Evolutionary conservation across 805 yeast genomes (phyloP).

Genomic region (Clavispora santaluciae): DNA sequence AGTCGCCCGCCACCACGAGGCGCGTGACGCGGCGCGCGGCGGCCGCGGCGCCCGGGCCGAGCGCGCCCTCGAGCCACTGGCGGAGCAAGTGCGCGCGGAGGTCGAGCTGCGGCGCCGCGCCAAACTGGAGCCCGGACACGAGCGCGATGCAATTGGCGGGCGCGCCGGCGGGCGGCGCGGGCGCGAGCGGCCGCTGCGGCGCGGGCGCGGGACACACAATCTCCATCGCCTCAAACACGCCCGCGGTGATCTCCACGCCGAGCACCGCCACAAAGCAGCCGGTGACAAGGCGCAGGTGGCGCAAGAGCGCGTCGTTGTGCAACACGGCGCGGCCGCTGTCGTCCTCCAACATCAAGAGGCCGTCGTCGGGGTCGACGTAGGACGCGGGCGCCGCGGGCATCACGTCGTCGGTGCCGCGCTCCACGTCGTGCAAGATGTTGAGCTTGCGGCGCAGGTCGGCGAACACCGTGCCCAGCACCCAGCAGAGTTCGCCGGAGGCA

Average conservation of each 20-base stretch:
- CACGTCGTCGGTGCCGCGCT: slow-evolving; percentile 50
- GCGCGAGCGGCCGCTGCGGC: slow-evolving; percentile 38
- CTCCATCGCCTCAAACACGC: slow-evolving; percentile 80
- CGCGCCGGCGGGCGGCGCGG: slow-evolving; percentile 6
- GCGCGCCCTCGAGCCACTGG: slow-evolving; percentile 68
- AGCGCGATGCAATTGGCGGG: slow-evolving; percentile 46
- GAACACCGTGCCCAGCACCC: slow-evolving; percentile 85
- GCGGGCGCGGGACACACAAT: slow-evolving; percentile 64
- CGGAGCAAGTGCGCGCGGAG: slow-evolving; percentile 52
- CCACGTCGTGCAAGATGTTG: slow-evolving; percentile 77
- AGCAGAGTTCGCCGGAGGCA: slow-evolving; percentile 54
- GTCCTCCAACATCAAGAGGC: slow-evolving; percentile 71
- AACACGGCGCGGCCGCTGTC: slow-evolving; percentile 83
- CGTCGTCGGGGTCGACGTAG: slow-evolving; percentile 42
- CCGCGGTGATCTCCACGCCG: slow-evolving; percentile 82
- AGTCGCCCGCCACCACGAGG: slow-evolving; percentile 71
- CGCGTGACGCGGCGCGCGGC: slow-evolving; percentile 35
- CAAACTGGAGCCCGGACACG: slow-evolving; percentile 69
- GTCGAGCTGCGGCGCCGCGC: slow-evolving; percentile 40
- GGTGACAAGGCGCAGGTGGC: slow-evolving; percentile 63
- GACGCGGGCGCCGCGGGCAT: slow-evolving; percentile 37
- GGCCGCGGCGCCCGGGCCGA: slow-evolving; percentile 36
- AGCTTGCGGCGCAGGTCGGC: slow-evolving; percentile 83
- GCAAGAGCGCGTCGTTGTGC: slow-evolving; percentile 55
- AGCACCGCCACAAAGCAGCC: slow-evolving; percentile 84